Evolutionary conservation across 768 basidiomycete genomes (phyloP), one percentile per base, ranked within the genome.

Genomic region (Tricholomella constricta): DNA sequence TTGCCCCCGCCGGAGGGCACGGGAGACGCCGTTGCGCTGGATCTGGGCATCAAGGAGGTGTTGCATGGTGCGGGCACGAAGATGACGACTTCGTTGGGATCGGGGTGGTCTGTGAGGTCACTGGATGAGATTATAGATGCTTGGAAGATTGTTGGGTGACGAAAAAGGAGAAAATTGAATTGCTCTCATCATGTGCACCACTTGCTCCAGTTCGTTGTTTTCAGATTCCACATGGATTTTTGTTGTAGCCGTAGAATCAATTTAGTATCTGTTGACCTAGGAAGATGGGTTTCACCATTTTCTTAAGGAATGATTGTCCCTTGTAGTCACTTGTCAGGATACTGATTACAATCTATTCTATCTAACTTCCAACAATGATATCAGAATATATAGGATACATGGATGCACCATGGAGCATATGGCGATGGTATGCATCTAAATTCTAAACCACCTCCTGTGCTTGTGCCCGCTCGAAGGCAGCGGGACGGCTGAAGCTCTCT

Each of bases 31-130:
- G 57, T 48, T 15, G 58, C 62, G 7, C 62, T 82, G 38, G 78
- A 78, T 55, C 45, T 70, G 51, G 80, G 78, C 8, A 93, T 98
- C 56, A 86, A 84, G 60, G 89, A 95, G 63, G 92, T 97, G 8
- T 65, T 97, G 55, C 89, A 93, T 62, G 82, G 85, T 0, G 89
- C 94, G 0, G 95, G 95, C 1, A 82, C 84, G 0, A 94, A 91
- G 62, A 81, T 90, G 79, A 84, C 83, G 19, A 84, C 84, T 5
- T 77, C 81, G 10, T 67, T 88, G 22, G 88, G 85, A 3, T 80
- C 83, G 0, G 89, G 87, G 7, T 91, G 89, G 89, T 80, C 82
- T n/a, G 77, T 82, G 12, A 73, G 80, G 48, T 86, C 84, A 4
- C 63, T 91, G 52, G 82, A 88, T 59, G 86, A 89, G 52, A 74